These are phyloP conservation scores for Raphanus sativus DNA, from an alignment of 345 rosid species.

Conservation along the genomic window DNA sequence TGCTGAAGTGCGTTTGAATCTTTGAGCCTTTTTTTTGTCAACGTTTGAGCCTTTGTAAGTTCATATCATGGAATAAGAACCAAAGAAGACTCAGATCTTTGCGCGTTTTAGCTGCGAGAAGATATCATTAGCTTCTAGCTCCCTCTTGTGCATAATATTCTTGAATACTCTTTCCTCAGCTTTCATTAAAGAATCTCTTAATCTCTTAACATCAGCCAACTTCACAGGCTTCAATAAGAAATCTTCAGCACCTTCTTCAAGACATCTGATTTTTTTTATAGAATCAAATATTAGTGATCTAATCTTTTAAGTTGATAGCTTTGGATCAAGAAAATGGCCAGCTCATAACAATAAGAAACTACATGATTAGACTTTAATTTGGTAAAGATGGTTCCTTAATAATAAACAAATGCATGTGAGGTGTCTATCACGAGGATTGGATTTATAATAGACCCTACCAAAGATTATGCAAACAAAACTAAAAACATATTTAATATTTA, in stretches of 20 bases:
- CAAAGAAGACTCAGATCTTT: slow-evolving; percentile 24
- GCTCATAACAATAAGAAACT: slow-evolving; percentile 8
- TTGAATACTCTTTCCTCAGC: slow-evolving; percentile 33
- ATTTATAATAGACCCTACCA: slow-evolving; percentile 36
- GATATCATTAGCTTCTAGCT: slow-evolving; percentile 28
- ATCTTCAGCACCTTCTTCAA: slow-evolving; percentile 96
- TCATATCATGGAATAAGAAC: background rate
- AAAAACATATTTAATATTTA: background rate
- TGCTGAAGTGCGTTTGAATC: background rate
- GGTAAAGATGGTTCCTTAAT: slow-evolving; percentile 10
- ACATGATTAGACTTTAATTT: slow-evolving; percentile 3
- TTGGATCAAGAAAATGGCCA: slow-evolving; percentile 25
- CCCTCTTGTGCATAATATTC: slow-evolving; percentile 42
- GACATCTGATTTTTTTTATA: slow-evolving; percentile 49
- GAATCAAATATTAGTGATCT: slow-evolving; percentile 4
- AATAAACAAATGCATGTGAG: slow-evolving; percentile 32
- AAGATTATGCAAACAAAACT: slow-evolving; percentile 23
- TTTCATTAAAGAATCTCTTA: slow-evolving; percentile 55
- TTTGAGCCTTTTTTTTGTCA: background rate
- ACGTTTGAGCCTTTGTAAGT: background rate
- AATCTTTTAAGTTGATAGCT: slow-evolving; percentile 7
- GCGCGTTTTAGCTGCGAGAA: slow-evolving; percentile 36
- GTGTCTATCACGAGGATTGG: slow-evolving; percentile 26
- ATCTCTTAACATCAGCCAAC: slow-evolving; percentile 63
- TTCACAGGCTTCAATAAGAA: slow-evolving; percentile 77